Base-by-base conservation (phyloP, 257 asterid species). In the Solanum megistacrolobum region DNA sequence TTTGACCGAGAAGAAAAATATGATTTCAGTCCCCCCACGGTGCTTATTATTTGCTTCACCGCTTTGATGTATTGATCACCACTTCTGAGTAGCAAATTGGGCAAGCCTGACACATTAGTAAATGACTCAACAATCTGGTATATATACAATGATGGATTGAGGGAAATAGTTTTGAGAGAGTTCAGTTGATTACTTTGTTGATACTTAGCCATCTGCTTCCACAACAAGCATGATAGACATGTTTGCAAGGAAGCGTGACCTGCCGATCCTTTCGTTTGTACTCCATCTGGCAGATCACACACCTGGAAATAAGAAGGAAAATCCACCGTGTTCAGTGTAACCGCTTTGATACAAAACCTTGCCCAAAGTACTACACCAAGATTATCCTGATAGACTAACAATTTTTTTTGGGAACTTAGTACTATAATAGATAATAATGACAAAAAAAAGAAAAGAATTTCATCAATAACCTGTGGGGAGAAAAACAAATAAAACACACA, bases 201-300 rank as follows among this genome's bases (percentile, higher is more conserved):
- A 96, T 95, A 71, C 95, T 92, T 81, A 96, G 98, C 99, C 99
- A 96, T 93, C 92, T 92, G 92, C 93, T 94, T 83, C 98, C 98
- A 90, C 99, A 96, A 71, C 89, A 89, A 25, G 91, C 92, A 89
- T 96, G 99, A 91, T 96, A 96, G 69, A 90, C 89, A 81, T 95
- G 99, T 89, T 96, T 96, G 94, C 98, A 96, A n/a, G 99, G 99
- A 92, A 96, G 98, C 89, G 93, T 94, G 88, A 95, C 92, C 88
- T 91, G 95, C 89, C 90, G 88, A 39, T 95, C 98, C 20, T 94
- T 94, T 87, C 99, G 92, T 89, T 95, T 96, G 88, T 96, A 96
- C 91, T 95, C 99, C 99, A 96, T 96, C 92, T 96, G 99, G 94
- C 99, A 96, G 89, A 96, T 94, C 62, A 96, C 99, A 89, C 99